Conservation (phyloP, 176 grass and related monocot species). For the sorghum (Sorghum bicolor) region DNA sequence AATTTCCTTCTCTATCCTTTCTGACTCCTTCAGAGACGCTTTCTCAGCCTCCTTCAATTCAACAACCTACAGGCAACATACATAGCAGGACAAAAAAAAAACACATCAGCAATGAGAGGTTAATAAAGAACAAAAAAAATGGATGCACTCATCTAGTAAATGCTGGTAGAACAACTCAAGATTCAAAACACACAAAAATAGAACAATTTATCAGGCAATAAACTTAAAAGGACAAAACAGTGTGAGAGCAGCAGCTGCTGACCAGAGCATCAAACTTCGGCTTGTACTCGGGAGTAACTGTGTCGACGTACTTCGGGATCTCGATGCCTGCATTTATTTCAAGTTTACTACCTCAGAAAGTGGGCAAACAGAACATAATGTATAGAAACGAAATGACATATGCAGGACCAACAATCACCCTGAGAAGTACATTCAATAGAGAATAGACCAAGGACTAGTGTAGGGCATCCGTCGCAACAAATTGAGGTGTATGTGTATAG, state of each 20-base stretch:
- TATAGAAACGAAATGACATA: neutral
- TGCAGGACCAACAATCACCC: neutral
- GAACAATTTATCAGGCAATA: conserved; percentile 20
- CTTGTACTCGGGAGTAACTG: conserved; percentile 83
- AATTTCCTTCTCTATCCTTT: conserved; percentile 83
- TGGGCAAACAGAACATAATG: neutral
- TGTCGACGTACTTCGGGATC: conserved; percentile 89
- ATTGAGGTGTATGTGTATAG: neutral
- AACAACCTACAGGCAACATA: conserved; percentile 38
- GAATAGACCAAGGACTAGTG: neutral
- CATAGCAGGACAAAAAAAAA: neutral
- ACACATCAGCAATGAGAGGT: neutral
- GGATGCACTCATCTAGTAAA: neutral
- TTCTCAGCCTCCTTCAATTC: conserved; percentile 82
- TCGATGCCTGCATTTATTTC: conserved; percentile 62
- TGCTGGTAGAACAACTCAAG: neutral
- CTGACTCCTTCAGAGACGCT: conserved; percentile 59
- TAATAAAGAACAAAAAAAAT: neutral
- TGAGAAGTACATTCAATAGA: neutral
- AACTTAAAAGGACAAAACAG: conserved; percentile 28
- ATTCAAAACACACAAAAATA: neutral
- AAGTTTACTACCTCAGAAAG: conserved; percentile 5
- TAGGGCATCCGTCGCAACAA: neutral
- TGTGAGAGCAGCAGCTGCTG: conserved; percentile 5
- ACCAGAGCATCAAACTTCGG: conserved; percentile 93